Base-by-base conservation (phyloP, 2,329 filamentous ascomycete genomes). In the Trichoderma polysporum region DNA sequence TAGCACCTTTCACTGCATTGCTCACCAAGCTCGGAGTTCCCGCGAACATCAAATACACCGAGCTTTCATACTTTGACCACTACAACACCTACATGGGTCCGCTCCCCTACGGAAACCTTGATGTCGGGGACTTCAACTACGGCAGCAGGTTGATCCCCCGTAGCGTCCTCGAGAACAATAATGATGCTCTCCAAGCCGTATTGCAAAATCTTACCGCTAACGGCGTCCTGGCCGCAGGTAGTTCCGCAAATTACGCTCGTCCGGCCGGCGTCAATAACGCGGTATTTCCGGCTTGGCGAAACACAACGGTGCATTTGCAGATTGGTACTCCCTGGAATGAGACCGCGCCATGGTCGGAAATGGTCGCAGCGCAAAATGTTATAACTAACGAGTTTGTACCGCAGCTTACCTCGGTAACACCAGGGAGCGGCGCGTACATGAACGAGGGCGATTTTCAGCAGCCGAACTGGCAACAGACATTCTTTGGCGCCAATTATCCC, bases 401-500 rank as follows among this genome's bases (percentile, higher is more conserved):
- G 0, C 53, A 72, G 25, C 67, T 76, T 4, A 70, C 71, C 12
- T 70, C 69, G 2, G 69, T 70, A 0, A 71, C 80, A 0, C 81
- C 81, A 2, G 79, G 76, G 1, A 74, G 75, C 2, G 82, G 83
- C 3, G 76, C 80, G 9, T 85, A 85, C 69, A 72, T 83, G 71
- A 85, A 85, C 68, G 85, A 88, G 76, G 81, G 78, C 4, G 81
- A 86, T 71, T 80, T 83, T 50, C 76, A 79, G 67, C 78, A 85
- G 71, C 79, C 78, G 1, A 70, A 81, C 66, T 86, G 77, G 70
- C 76, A 83, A 70, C 71, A 79, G 47, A 75, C 73, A 1, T 85
- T 85, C 74, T 86, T 79, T 70, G 84, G 84, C 2, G 67, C 49
- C 8, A 83, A 84, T 50, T 85, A 85, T 68, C 70, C 69, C 4